A percentile compares a stretch with the other conserved stretches of the same genome.
Evolutionary conservation across 352 stramenopile genomes (phyloP).

Genomic region (Pythium volutum): DNA sequence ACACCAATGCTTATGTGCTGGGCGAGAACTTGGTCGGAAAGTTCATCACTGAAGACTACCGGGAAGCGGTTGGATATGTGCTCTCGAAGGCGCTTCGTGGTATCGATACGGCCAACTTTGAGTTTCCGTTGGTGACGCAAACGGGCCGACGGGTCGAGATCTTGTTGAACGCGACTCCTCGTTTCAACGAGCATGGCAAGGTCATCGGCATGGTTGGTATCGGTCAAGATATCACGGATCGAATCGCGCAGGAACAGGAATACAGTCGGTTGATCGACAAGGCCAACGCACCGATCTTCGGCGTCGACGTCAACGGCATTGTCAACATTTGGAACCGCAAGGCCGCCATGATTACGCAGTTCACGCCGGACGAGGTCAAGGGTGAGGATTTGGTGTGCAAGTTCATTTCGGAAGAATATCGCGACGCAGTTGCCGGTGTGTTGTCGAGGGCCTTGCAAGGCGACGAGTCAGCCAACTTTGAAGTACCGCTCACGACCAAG

Average conservation of each 20-base stretch:
- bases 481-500: constrained; percentile 86
- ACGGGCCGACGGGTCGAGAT: constrained; percentile 69
- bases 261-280: constrained; percentile 87
- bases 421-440: constrained; percentile 54
- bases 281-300: constrained; percentile 90
- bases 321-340: constrained; percentile 94
- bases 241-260: constrained; percentile 89
- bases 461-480: constrained; percentile 77
- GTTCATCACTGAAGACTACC: constrained; percentile 84
- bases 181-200: constrained; percentile 70
- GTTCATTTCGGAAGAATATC: constrained; percentile 86
- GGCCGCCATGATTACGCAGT: constrained; percentile 89
- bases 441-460: constrained; percentile 59
- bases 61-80: constrained; percentile 56
- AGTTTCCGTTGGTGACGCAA: constrained; percentile 81
- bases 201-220: constrained; percentile 85
- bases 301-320: constrained; percentile 70
- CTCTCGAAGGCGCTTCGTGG: constrained; percentile 67
- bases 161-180: constrained; percentile 71
- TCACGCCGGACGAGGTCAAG: constrained; percentile 86
- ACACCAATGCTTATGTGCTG: constrained; percentile 84
- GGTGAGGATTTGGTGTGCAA: constrained; percentile 86
- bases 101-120: constrained; percentile 76
- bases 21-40: constrained; percentile 84
- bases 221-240: constrained; percentile 81